phyloP scores from a whole-genome alignment of 106 monocot genomes.

The Acorus calamus region DNA sequence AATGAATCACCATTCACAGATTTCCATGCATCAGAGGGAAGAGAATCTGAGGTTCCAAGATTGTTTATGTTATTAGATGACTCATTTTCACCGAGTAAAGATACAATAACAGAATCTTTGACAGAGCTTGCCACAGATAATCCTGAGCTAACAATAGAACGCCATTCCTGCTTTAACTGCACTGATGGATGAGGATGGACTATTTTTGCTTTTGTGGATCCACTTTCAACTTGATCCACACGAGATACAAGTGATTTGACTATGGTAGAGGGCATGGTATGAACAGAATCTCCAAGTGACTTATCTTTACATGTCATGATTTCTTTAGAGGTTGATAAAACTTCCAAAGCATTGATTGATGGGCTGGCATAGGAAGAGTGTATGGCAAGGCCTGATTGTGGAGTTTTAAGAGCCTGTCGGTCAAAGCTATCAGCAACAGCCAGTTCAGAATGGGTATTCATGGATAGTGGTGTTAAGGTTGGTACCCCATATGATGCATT shows the following conservation, averaged over 20 bases:
- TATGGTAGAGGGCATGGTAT: not conserved
- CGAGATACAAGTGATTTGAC: constrained; percentile 2
- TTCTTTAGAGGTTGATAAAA: too few relatives aligned
- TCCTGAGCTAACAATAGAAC: constrained; percentile 4
- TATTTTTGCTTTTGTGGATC: constrained; percentile 1
- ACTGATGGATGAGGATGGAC: not conserved
- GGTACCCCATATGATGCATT: constrained; percentile 4
- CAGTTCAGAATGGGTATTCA: not conserved
- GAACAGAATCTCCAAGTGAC: too few relatives aligned
- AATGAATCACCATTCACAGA: not conserved
- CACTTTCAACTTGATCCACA: constrained; percentile 1
- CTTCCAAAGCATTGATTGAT: too few relatives aligned
- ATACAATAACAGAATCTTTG: constrained; percentile 1
- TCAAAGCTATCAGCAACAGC: not conserved
- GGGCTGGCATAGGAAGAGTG: too few relatives aligned
- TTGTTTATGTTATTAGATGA: constrained; percentile 9
- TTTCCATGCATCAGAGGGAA: constrained; percentile 1
- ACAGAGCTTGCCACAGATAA: constrained; percentile 9
- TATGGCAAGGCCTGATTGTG: too few relatives aligned
- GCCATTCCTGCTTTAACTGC: not conserved
- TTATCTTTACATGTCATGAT: too few relatives aligned
- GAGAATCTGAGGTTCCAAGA: constrained; percentile 5
- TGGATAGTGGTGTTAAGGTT: not conserved
- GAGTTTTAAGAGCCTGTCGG: too few relatives aligned
- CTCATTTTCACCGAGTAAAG: constrained; percentile 8